A percentile compares a stretch with the other conserved stretches of the same genome.
phyloP scores from a whole-genome alignment of 202 grass and related monocot genomes.

The Thinopyrum obtusiflorum region DNA sequence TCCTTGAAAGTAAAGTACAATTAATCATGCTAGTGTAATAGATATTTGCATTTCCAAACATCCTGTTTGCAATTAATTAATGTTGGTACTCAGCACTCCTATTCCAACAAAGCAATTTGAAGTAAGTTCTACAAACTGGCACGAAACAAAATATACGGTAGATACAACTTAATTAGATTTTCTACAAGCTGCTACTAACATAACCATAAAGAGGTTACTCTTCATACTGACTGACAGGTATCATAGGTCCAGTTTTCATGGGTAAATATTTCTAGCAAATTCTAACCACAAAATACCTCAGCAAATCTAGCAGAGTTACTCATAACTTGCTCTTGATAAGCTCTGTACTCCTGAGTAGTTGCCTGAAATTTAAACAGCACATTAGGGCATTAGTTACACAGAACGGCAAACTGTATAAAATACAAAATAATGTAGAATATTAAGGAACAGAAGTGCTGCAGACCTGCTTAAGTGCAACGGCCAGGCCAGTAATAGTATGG shows the following conservation, averaged over 20 bases:
- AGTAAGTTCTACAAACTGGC: not conserved
- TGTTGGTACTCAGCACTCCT: not conserved
- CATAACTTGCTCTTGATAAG: constrained; percentile 97
- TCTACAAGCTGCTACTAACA: not conserved
- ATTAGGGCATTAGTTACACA: constrained; percentile 3
- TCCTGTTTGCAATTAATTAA: not conserved
- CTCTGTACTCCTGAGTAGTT: constrained; percentile 72
- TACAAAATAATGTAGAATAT: constrained; percentile 20
- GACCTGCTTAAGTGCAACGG: constrained; percentile 98
- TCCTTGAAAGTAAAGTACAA: constrained; percentile 21
- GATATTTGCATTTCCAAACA: constrained; percentile 30
- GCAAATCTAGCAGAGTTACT: constrained; percentile 98
- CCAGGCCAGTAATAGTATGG: constrained; percentile 93
- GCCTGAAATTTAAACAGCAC: constrained; percentile 48
- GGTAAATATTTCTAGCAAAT: not conserved
- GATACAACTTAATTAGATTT: not conserved
- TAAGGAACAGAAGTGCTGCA: constrained; percentile 18
- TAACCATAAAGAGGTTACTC: not conserved
- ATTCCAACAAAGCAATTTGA: not conserved
- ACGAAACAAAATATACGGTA: not conserved
- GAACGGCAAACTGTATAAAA: constrained; percentile 17
- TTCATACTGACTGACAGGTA: not conserved
- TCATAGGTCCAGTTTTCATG: not conserved
- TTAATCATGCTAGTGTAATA: constrained; percentile 25
- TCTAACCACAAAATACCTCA: constrained; percentile 53